Evolutionary conservation across 2,329 filamentous ascomycete species (phyloP).

Genomic region (Neofusicoccum laricinum): DNA sequence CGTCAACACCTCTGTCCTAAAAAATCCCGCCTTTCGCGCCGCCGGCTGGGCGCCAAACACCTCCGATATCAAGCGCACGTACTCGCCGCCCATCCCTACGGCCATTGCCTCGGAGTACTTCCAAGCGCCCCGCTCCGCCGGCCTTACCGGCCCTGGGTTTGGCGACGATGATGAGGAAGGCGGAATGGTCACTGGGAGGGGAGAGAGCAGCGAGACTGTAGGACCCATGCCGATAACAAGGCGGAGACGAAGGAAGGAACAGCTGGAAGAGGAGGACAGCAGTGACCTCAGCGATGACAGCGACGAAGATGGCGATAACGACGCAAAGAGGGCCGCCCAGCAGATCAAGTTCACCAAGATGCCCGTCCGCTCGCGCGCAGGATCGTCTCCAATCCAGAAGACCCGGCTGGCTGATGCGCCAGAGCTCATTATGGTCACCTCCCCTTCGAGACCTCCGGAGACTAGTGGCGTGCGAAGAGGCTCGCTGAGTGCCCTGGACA

Average conservation of each 20-base stretch:
- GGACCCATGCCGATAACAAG: conserved; percentile 63
- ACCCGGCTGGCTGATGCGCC: conserved; percentile 52
- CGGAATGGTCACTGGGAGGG: conserved; percentile 65
- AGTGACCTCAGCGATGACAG: conserved; percentile 83
- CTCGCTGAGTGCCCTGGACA: conserved; percentile 69
- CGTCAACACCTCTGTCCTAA: conserved; percentile 74
- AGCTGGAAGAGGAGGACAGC: conserved; percentile 81
- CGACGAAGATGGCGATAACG: conserved; percentile 67
- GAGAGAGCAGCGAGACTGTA: conserved; percentile 63
- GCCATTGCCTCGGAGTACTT: conserved; percentile 83
- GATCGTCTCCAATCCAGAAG: conserved; percentile 79
- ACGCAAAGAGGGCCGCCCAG: conserved; percentile 59
- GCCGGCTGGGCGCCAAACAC: conserved; percentile 76
- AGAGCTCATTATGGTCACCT: conserved; percentile 56
- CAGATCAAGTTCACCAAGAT: conserved; percentile 97
- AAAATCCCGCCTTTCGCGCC: conserved; percentile 76
- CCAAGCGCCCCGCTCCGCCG: conserved; percentile 62
- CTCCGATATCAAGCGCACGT: conserved; percentile 74
- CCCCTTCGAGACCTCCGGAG: conserved; percentile 50
- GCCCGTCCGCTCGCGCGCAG: conserved; percentile 81
- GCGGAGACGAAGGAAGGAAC: conserved; percentile 66
- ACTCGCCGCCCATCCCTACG: conserved; percentile 82
- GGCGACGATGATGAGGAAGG: conserved; percentile 71
- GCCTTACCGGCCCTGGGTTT: conserved; percentile 55
- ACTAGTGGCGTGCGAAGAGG: conserved; percentile 54